phyloP scores from a whole-genome alignment of 768 basidiomycete genomes.

The Leccinum pellstonianum region DNA sequence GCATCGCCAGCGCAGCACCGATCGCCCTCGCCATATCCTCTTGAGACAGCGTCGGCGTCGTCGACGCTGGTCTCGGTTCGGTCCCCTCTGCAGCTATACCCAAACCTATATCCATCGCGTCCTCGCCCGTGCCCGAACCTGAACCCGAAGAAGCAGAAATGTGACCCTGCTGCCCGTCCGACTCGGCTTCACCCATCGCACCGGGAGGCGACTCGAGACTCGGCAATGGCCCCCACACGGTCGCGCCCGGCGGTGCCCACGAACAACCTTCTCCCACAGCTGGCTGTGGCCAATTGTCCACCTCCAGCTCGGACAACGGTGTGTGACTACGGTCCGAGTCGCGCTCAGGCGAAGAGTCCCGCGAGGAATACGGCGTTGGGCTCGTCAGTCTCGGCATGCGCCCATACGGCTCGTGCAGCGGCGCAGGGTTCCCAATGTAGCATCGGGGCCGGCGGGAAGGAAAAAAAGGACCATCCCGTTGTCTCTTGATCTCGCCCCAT shows the following conservation, averaged over 20 bases:
- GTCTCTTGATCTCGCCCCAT: background rate
- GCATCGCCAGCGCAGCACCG: conserved; percentile 19
- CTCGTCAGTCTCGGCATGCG: conserved; percentile 16
- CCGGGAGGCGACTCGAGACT: background rate
- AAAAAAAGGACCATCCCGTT: background rate
- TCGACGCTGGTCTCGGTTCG: background rate
- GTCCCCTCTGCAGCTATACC: background rate
- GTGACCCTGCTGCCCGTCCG: background rate
- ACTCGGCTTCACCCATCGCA: background rate
- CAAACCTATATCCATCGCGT: background rate
- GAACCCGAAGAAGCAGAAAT: background rate
- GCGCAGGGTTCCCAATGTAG: conserved; percentile 19
- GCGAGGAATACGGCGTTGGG: conserved; percentile 1
- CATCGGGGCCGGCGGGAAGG: conserved; percentile 7
- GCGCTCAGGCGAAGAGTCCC: conserved; percentile 1
- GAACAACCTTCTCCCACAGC: conserved; percentile 32
- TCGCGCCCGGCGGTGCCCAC: conserved; percentile 19
- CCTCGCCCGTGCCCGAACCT: background rate
- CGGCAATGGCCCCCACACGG: background rate
- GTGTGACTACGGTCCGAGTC: conserved; percentile 16
- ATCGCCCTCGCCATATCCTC: conserved; percentile 26
- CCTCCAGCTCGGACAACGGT: conserved; percentile 11
- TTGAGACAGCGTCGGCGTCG: conserved; percentile 17
- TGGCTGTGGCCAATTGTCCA: conserved; percentile 30
- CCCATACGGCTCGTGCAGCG: conserved; percentile 20